Base-by-base conservation (phyloP, 2,329 filamentous ascomycete genomes). In the Epichloe sylvatica region DNA sequence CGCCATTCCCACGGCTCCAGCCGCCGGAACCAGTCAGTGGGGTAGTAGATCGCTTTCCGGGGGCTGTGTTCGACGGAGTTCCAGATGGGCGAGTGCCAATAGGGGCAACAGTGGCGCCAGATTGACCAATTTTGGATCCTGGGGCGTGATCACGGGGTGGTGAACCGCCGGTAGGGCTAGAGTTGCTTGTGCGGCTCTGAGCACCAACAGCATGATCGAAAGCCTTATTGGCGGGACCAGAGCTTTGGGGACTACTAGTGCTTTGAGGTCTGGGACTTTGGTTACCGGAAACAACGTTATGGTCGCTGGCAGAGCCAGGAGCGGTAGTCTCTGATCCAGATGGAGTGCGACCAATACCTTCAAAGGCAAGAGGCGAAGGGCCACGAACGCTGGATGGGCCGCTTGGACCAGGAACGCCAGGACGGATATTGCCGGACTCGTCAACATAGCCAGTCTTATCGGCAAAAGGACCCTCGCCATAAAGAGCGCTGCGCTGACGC, bases 401-500 rank as follows among this genome's bases (percentile, higher is more conserved):
- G 50, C 79, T 76, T 46, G 80, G 74, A 34, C 80, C 78, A 56
- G 87, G 83, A 59, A 80, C 80, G 52, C 81, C 80, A 33, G 80
- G 69, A 53, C 83, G 80, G 36, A 78, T 70, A 19, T 72, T 71
- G 54, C 77, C 77, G 33, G 76, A 76, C 61, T 90, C 86, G 53
- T 89, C 84, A 46, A 81, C 74, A 60, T 84, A 83, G 56, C 73
- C 75, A 54, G 73, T 74, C 57, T 77, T 79, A 57, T 83, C 81
- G 62, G 83, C 80, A 64, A 87, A 84, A 47, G 77, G 66, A 11
- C 75, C 75, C 63, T 86, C 87, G 64, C 89, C 88, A 68, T 97
- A 98, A 57, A 98, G 72, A 56, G 91, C 90, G 68, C 84, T 90
- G 69, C 94, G 89, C 71, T 97, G 92, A 63, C 91, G 90, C 59